Conservation (phyloP, 1,139 yeast genomes). For the Yamadazyma triangularis region DNA sequence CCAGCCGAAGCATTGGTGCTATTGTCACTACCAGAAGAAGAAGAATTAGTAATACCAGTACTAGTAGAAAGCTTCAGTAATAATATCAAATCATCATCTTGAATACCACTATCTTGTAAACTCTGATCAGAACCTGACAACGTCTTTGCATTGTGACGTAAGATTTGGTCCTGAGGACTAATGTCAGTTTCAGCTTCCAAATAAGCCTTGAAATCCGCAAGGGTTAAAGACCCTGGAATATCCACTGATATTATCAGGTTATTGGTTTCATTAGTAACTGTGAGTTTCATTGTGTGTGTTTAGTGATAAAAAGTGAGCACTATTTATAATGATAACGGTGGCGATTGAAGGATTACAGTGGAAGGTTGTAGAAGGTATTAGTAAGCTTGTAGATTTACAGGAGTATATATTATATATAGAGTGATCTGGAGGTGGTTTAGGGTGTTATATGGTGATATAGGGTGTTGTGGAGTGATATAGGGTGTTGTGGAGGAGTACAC, state of each 20-base stretch:
- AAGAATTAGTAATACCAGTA: not conserved
- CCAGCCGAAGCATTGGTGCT: slow-evolving; percentile 4
- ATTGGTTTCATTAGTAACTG: slow-evolving; percentile 28
- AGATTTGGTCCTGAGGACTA: slow-evolving; percentile 40
- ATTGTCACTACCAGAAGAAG: not conserved
- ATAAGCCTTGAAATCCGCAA: slow-evolving; percentile 71
- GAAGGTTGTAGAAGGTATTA: too few species aligned
- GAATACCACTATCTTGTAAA: slow-evolving; percentile 43
- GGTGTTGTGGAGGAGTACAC: too few species aligned
- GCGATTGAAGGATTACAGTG: too few species aligned
- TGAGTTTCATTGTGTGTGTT: slow-evolving; percentile 27
- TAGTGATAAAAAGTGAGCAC: slow-evolving; percentile 1
- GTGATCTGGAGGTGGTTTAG: too few species aligned
- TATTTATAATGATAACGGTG: too few species aligned
- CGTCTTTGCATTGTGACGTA: slow-evolving; percentile 43
- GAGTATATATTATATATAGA: too few species aligned
- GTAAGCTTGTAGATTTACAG: too few species aligned
- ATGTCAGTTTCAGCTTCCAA: slow-evolving; percentile 70
- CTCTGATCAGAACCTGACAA: slow-evolving; percentile 29
- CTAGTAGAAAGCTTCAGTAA: slow-evolving; percentile 10
- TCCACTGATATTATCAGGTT: slow-evolving; percentile 43
- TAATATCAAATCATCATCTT: slow-evolving; percentile 57
- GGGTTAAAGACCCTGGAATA: slow-evolving; percentile 57
- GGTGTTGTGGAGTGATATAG: too few species aligned
- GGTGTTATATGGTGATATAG: too few species aligned